Evolutionary conservation across 2,329 filamentous ascomycete genomes (phyloP).

Genomic region (Colletotrichum musae): DNA sequence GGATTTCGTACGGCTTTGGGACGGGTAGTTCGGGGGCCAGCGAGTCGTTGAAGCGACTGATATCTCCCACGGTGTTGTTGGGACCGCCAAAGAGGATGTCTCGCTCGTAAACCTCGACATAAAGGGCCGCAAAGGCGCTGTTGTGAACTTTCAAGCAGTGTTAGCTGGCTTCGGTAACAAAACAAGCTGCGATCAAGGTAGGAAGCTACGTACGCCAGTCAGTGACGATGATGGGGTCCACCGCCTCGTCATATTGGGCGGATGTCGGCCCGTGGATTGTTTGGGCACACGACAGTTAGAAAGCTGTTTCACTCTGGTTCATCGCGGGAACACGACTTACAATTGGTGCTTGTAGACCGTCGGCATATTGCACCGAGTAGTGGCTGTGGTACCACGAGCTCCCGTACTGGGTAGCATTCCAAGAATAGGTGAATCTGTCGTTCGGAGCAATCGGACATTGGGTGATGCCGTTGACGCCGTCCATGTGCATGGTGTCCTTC

Average conservation of each 20-base stretch:
- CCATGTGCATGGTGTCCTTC: constrained; percentile 44
- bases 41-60: constrained; percentile 3
- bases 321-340: constrained; percentile 46
- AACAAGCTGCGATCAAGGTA: not conserved
- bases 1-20: constrained; percentile 15
- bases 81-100: constrained; percentile 14
- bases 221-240: constrained; percentile 39
- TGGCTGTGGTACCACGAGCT: constrained; percentile 59
- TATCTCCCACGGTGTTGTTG: not conserved
- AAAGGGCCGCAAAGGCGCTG: constrained; percentile 16
- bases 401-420: constrained; percentile 56
- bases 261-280: constrained; percentile 42
- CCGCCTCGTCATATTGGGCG: constrained; percentile 38
- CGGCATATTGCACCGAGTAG: constrained; percentile 59
- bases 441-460: constrained; percentile 71
- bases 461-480: constrained; percentile 50
- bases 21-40: not conserved
- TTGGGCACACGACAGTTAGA: constrained; percentile 1
- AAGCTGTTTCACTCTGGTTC: no score
- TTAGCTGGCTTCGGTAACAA: not conserved
- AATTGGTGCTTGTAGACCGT: constrained; percentile 69
- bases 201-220: constrained; percentile 37
- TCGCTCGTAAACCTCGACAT: not conserved
- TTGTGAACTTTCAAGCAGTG: not conserved
- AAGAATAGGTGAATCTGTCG: constrained; percentile 41